A percentile compares a stretch with the other conserved stretches of the same genome.
phyloP scores from a whole-genome alignment of 345 rosid genomes.

The Eucalyptus cloeziana region DNA sequence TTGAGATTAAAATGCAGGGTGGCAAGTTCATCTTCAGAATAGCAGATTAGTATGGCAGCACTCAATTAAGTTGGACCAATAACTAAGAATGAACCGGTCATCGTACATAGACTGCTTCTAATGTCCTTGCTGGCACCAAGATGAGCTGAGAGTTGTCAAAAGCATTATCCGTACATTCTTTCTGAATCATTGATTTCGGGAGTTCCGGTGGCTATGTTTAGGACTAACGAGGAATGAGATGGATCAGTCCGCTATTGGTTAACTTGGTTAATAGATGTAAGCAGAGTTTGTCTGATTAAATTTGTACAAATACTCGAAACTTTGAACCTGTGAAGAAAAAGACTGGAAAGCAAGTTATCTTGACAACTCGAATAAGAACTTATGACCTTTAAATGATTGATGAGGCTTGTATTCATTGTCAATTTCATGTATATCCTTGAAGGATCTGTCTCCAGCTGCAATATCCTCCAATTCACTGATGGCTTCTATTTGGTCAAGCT shows the following conservation, averaged over 20 bases:
- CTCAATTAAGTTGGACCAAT: background rate
- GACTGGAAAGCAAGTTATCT: background rate
- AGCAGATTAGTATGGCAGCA: background rate
- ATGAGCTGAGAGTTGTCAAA: background rate
- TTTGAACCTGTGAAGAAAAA: background rate
- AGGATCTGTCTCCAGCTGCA: slow-evolving; percentile 9
- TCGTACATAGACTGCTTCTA: background rate
- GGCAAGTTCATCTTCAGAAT: too few species aligned
- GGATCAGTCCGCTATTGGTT: background rate
- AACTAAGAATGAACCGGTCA: background rate
- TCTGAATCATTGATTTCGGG: accelerated
- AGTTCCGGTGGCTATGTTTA: background rate
- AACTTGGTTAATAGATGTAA: background rate
- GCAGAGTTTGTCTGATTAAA: background rate
- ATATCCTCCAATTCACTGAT: slow-evolving; percentile 13
- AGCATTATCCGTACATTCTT: too few species aligned
- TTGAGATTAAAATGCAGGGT: background rate
- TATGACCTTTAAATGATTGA: background rate
- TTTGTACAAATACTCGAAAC: background rate
- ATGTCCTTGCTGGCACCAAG: background rate
- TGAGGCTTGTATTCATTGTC: background rate
- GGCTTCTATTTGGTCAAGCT: slow-evolving; percentile 16
- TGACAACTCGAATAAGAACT: background rate
- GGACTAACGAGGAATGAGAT: background rate
- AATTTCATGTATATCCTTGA: slow-evolving; percentile 38